Base-by-base conservation (phyloP, 768 basidiomycete species). In the Solioccasus polychromus region DNA sequence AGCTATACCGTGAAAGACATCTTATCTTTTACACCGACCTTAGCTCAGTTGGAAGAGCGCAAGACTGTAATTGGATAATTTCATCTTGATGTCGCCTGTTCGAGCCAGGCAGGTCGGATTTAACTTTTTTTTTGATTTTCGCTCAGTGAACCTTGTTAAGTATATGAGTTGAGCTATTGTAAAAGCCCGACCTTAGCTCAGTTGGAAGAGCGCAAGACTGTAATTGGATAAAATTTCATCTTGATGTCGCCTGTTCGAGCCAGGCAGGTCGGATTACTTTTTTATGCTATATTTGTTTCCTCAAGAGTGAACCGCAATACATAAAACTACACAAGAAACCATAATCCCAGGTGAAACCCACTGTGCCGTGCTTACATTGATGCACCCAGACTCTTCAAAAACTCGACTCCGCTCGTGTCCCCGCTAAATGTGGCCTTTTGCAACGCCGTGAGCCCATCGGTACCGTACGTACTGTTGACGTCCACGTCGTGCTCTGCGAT, bases 181-280 rank as follows among this genome's bases (percentile, higher is more conserved):
- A n/a, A n/a, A n/a, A n/a, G n/a, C n/a, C 54, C 54, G 54, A 58
- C 53, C 58, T 62, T 59, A 62, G 62, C 59, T 72, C 72, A 73
- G 72, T 70, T 72, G 72, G 72, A 73, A 72, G 70, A 72, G 71
- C 71, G 70, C 70, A 62, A 68, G 72, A 72, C 72, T 70, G 67
- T 71, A 71, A 70, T 6, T 58, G 59, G 64, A 26, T 56, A 52
- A n/a, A n/a, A 30, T 5, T 41, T 51, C 53, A 70, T 71, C 70
- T 68, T 69, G 67, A 71, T 67, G 70, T 65, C 69, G 66, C 68
- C 66, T 70, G 71, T 72, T 69, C 67, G 67, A 71, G 50, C 65
- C 65, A 67, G 67, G 65, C 65, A 67, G 66, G 63, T 67, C 64
- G 65, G 67, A 67, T 50, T 6, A n/a, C 0, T 2, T 46, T 44